Evolutionary conservation across 1,284 basidiomycete genomes (phyloP).

Genomic region (Apiotrichum sp.): DNA sequence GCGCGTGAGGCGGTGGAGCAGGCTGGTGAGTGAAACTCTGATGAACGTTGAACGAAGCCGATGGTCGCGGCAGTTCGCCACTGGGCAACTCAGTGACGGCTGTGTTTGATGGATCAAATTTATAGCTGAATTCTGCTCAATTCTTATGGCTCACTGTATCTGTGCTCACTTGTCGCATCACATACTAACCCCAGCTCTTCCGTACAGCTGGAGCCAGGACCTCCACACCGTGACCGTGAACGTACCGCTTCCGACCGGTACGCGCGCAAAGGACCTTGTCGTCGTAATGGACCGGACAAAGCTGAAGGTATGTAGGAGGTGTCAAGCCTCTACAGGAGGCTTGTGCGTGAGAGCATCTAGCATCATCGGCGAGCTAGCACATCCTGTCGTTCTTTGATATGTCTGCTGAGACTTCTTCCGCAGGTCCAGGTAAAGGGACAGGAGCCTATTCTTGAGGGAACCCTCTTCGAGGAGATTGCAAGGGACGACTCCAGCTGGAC

Average conservation of each 20-base stretch:
- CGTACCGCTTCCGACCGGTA: slow-evolving; percentile 80
- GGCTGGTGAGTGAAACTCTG: slow-evolving; percentile 56
- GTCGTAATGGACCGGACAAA: slow-evolving; percentile 74
- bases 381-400: no score
- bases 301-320: slow-evolving; percentile 51
- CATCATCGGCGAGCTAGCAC: no score
- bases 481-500: slow-evolving; percentile 98
- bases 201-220: slow-evolving; percentile 89
- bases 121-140: no score
- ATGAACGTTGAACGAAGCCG: no score
- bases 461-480: slow-evolving; percentile 88
- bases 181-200: slow-evolving; percentile 57
- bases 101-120: no score
- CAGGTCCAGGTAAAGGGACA: slow-evolving; percentile 75
- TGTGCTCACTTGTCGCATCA: no score
- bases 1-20: slow-evolving; percentile 73
- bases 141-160: no score
- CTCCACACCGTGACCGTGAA: slow-evolving; percentile 78
- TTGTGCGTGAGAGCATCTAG: no score
- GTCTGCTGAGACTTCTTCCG: no score
- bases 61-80: no score
- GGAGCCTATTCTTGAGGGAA: slow-evolving; percentile 79
- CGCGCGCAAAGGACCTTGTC: slow-evolving; percentile 67
- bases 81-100: no score
- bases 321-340: no score